Conservation (phyloP, 2,329 filamentous ascomycete species). For the Phialocephala subalpina region DNA sequence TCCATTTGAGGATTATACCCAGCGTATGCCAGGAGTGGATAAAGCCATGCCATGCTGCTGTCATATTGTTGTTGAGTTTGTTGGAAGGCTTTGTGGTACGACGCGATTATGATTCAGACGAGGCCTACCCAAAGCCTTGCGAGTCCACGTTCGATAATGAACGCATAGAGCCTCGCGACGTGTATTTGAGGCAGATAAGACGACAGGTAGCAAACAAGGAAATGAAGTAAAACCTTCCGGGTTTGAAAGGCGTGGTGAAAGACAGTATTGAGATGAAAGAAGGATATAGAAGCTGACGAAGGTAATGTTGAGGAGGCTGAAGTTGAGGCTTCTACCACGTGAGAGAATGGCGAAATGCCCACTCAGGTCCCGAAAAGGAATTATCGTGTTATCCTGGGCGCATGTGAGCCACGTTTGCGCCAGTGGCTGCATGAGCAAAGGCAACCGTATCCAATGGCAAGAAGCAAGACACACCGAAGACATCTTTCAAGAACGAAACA, state of each 20-base stretch:
- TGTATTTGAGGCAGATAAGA: background rate
- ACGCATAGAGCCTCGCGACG: background rate
- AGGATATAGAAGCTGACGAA: background rate
- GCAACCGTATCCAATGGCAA: conserved; percentile 4
- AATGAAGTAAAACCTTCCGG: background rate
- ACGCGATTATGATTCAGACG: background rate
- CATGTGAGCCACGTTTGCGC: background rate
- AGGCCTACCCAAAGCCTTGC: conserved; percentile 22
- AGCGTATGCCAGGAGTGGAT: conserved; percentile 29
- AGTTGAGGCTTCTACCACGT: background rate
- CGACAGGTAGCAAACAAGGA: background rate
- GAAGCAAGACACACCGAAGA: background rate
- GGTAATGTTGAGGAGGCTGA: conserved; percentile 1
- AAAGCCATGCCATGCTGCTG: conserved; percentile 26
- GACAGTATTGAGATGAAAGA: background rate
- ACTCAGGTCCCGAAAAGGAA: background rate
- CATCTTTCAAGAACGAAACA: background rate
- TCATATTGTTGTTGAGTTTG: background rate
- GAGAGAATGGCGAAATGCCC: background rate
- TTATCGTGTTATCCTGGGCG: conserved; percentile 5
- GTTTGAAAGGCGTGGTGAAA: background rate
- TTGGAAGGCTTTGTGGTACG: background rate
- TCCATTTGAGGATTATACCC: conserved; percentile 30
- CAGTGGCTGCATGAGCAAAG: background rate
- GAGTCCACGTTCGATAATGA: conserved; percentile 5